Evolutionary conservation across 352 stramenopile species (phyloP).

Genomic region (Phytophthora boehmeriae): DNA sequence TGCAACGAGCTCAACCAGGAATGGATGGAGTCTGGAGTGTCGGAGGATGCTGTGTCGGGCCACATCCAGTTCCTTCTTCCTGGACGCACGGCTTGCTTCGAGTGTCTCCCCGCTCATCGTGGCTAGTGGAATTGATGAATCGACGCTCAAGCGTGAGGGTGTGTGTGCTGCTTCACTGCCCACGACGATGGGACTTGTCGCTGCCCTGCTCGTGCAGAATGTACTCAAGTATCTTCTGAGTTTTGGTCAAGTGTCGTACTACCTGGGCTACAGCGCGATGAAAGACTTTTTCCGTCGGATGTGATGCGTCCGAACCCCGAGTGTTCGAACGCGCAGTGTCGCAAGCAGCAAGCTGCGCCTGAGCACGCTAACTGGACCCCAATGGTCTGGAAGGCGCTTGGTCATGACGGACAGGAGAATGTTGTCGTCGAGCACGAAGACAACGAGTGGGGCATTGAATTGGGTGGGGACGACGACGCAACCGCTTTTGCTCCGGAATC

Average conservation of each 20-base stretch:
- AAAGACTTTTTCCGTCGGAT: slow-evolving; percentile 86
- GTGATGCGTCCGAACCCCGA: slow-evolving; percentile 87
- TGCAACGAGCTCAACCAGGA: slow-evolving; percentile 87
- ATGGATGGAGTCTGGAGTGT: slow-evolving; percentile 92
- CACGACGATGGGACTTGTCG: slow-evolving; percentile 91
- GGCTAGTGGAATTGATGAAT: slow-evolving; percentile 85
- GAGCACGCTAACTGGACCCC: slow-evolving; percentile 65
- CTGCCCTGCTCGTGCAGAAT: slow-evolving; percentile 88
- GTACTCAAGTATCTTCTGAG: slow-evolving; percentile 85
- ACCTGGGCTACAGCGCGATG: slow-evolving; percentile 88
- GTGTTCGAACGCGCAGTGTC: slow-evolving; percentile 82
- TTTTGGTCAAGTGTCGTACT: slow-evolving; percentile 90
- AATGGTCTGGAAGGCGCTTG: slow-evolving; percentile 71
- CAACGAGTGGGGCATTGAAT: slow-evolving; percentile 91
- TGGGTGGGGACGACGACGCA: slow-evolving; percentile 37
- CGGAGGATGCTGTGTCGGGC: slow-evolving; percentile 89
- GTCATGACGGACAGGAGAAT: slow-evolving; percentile 55
- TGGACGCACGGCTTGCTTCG: slow-evolving; percentile 87
- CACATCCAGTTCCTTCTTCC: slow-evolving; percentile 91
- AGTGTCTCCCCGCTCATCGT: slow-evolving; percentile 90
- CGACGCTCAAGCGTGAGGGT: slow-evolving; percentile 87
- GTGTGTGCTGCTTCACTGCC: slow-evolving; percentile 89
- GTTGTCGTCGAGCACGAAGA: slow-evolving; percentile 64
- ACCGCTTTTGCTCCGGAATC: slow-evolving; percentile 5
- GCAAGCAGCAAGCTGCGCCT: slow-evolving; percentile 59